Percentiles rank a stretch among this genome's conserved stretches.
Evolutionary conservation across 441 rosid species (phyloP).

Genomic region (Manihot esculenta): DNA sequence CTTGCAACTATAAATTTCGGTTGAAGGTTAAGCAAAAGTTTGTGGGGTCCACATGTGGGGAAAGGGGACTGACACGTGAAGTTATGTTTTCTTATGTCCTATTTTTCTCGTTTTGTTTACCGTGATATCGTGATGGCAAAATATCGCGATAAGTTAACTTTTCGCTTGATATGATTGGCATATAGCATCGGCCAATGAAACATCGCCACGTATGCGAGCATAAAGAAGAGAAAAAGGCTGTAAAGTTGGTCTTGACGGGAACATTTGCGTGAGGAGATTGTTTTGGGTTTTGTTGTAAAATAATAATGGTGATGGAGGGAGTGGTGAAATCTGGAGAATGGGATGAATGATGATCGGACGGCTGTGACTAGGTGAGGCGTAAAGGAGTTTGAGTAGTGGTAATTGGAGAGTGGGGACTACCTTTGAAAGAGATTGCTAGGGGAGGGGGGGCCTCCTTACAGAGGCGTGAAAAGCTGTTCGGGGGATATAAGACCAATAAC

Average conservation of each 20-base stretch:
- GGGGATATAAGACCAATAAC: background rate
- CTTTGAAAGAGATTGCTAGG: background rate
- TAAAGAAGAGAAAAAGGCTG: conserved; percentile 5
- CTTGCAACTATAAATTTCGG: conserved; percentile 21
- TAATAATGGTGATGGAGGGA: background rate
- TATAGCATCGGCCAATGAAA: conserved; percentile 8
- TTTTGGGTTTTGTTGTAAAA: background rate
- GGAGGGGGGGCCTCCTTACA: conserved; percentile 22
- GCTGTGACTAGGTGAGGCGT: conserved; percentile 17
- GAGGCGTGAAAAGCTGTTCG: conserved; percentile 10
- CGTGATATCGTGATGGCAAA: conserved; percentile 21
- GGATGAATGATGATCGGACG: conserved; percentile 24
- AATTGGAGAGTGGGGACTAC: background rate
- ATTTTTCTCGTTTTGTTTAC: background rate
- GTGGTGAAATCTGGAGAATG: conserved; percentile 17
- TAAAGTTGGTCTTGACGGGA: conserved; percentile 21
- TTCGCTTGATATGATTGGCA: conserved; percentile 10
- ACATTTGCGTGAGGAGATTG: conserved; percentile 32
- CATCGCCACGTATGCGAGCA: conserved; percentile 27
- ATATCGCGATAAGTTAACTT: conserved; percentile 22
- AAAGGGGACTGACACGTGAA: conserved; percentile 15
- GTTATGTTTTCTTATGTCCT: background rate
- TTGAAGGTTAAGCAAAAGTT: conserved; percentile 14
- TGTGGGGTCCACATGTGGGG: conserved; percentile 16
- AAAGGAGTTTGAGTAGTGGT: background rate